A percentile compares a stretch with the other conserved stretches of the same genome.
Conservation (phyloP, 2,329 filamentous ascomycete genomes). For the Pestalotiopsis sp. region DNA sequence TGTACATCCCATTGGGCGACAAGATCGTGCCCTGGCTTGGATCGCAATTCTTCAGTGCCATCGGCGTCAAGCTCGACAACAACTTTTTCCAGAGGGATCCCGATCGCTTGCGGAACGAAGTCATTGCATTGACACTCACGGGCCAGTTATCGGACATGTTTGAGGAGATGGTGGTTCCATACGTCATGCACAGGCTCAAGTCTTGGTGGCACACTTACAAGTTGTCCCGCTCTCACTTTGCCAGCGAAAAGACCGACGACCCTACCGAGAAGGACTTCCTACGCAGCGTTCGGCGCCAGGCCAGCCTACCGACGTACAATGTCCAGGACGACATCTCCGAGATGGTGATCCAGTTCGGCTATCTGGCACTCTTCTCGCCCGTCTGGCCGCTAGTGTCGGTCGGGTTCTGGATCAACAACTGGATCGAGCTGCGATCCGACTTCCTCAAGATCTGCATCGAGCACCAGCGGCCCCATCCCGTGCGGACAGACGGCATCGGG, state of each 20-base stretch:
- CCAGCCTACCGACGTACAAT: slow-evolving; percentile 69
- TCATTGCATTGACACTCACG: slow-evolving; percentile 75
- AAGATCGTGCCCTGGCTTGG: slow-evolving; percentile 70
- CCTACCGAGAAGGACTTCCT: slow-evolving; percentile 68
- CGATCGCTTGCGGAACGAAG: slow-evolving; percentile 68
- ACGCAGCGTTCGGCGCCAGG: slow-evolving; percentile 65
- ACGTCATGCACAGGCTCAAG: slow-evolving; percentile 62
- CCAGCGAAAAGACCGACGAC: slow-evolving; percentile 55
- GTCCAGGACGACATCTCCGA: slow-evolving; percentile 74
- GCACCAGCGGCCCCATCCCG: slow-evolving; percentile 70
- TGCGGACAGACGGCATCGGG: slow-evolving; percentile 73
- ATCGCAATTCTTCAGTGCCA: slow-evolving; percentile 56
- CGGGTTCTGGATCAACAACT: slow-evolving; percentile 76
- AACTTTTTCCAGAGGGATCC: slow-evolving; percentile 66
- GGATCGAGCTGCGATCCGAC: slow-evolving; percentile 76
- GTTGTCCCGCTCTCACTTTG: slow-evolving; percentile 37
- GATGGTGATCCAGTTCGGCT: slow-evolving; percentile 75
- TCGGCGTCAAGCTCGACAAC: slow-evolving; percentile 54
- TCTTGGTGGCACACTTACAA: slow-evolving; percentile 47
- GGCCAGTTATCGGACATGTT: slow-evolving; percentile 72
- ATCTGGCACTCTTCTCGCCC: slow-evolving; percentile 72
- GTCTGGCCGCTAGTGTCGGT: slow-evolving; percentile 76
- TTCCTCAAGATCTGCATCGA: slow-evolving; percentile 77
- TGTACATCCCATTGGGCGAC: slow-evolving; percentile 76
- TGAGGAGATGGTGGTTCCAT: slow-evolving; percentile 73